phyloP scores from a whole-genome alignment of 2,329 filamentous ascomycete genomes.

The Aspergillus phoenicis region DNA sequence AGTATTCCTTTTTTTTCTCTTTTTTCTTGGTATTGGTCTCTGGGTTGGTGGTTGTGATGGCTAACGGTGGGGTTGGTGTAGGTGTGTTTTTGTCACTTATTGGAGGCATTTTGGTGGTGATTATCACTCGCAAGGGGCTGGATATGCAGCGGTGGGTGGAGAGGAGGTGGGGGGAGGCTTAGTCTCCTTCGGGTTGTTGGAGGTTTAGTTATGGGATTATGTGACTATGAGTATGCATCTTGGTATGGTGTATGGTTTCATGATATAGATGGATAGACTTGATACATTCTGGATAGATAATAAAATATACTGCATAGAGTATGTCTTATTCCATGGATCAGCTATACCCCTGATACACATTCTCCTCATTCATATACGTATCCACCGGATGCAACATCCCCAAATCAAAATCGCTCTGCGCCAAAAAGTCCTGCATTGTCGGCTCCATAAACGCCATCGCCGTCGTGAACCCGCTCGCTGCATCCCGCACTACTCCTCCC shows the following conservation, averaged over 20 bases:
- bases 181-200: constrained; percentile 13
- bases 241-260: too few species aligned
- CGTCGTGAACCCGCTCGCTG: constrained; percentile 35
- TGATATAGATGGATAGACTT: too few species aligned
- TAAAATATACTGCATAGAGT: too few species aligned
- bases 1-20: constrained; percentile 33
- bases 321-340: not conserved
- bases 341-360: not conserved
- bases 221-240: too few species aligned
- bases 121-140: constrained; percentile 34
- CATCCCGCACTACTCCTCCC: not conserved
- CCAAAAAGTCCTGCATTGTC: constrained; percentile 44
- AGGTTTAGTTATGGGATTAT: too few species aligned
- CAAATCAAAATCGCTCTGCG: constrained; percentile 42
- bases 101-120: constrained; percentile 31
- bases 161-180: constrained; percentile 14
- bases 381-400: constrained; percentile 40
- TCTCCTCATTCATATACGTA: constrained; percentile 38
- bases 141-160: constrained; percentile 41
- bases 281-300: too few species aligned
- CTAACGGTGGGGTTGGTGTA: constrained; percentile 8
- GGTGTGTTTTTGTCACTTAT: constrained; percentile 33
- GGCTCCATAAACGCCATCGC: constrained; percentile 43
- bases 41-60: not conserved
- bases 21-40: constrained; percentile 48